Conservation (phyloP, 768 basidiomycete genomes). For the Psilocybe sp. region DNA sequence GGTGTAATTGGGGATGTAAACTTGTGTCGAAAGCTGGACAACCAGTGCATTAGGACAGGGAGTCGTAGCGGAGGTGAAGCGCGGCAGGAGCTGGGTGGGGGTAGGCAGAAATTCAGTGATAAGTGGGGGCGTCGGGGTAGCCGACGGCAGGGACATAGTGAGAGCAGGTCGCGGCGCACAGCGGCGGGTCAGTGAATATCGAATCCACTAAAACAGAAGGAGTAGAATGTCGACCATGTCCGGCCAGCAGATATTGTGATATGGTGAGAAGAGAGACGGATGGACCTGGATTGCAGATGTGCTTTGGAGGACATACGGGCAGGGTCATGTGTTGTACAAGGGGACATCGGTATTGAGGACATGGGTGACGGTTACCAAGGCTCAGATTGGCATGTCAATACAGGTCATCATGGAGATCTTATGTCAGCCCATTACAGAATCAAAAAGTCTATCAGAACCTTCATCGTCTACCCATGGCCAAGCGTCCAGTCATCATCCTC, state of each 20-base stretch:
- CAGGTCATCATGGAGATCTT: background rate
- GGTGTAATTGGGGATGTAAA: slow-evolving; percentile 47
- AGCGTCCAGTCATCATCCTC: slow-evolving; percentile 71
- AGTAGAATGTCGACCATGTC: slow-evolving; percentile 5
- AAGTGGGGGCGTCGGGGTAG: too few relatives aligned
- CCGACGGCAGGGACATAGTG: too few relatives aligned
- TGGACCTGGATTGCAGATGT: background rate
- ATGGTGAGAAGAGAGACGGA: background rate
- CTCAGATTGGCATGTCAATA: slow-evolving; percentile 14
- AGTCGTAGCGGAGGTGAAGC: slow-evolving; percentile 29
- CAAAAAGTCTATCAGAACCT: background rate
- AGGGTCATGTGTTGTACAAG: slow-evolving; percentile 10
- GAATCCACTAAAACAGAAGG: background rate
- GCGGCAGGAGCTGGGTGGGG: slow-evolving; percentile 26
- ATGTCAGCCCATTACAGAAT: background rate
- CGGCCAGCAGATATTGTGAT: background rate
- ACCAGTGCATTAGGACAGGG: slow-evolving; percentile 41
- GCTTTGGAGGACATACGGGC: background rate
- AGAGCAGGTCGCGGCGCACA: too few relatives aligned
- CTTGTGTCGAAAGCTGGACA: slow-evolving; percentile 45
- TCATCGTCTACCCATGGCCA: slow-evolving; percentile 9
- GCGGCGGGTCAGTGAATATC: too few relatives aligned
- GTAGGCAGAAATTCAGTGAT: background rate
- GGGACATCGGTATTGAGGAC: background rate
- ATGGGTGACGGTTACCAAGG: slow-evolving; percentile 12